These are phyloP conservation scores for Myxozyma geophila DNA, from an alignment of 805 yeast genomes.

Conservation along the genomic window DNA sequence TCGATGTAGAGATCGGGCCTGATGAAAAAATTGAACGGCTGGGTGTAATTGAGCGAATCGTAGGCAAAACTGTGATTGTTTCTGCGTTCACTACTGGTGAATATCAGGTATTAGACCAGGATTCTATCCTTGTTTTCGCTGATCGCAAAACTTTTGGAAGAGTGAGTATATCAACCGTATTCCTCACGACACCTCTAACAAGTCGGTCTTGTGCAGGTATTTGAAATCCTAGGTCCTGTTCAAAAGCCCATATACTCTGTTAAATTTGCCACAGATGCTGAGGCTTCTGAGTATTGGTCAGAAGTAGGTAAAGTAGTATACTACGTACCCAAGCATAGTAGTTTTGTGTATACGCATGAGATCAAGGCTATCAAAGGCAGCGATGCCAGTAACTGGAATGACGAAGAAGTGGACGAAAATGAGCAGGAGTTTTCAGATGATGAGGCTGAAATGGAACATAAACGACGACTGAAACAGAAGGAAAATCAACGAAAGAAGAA, in stretches of 20 bases:
- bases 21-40: conserved; percentile 69
- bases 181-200: not conserved
- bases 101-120: conserved; percentile 75
- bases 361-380: conserved; percentile 78
- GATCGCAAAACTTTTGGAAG: conserved; percentile 75
- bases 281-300: conserved; percentile 46
- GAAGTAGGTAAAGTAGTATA: conserved; percentile 63
- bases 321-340: conserved; percentile 80
- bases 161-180: conserved; percentile 49
- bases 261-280: conserved; percentile 59
- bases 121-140: conserved; percentile 73
- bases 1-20: conserved; percentile 61
- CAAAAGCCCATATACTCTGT: conserved; percentile 82
- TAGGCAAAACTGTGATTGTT: conserved; percentile 72
- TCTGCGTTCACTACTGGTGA: conserved; percentile 82
- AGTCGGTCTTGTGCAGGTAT: conserved; percentile 12
- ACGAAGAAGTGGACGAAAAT: conserved; percentile 89
- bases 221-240: conserved; percentile 86
- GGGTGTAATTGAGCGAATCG: conserved; percentile 70
- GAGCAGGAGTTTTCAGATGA: conserved; percentile 75
- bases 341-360: conserved; percentile 75
- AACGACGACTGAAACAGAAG: conserved; percentile 64
- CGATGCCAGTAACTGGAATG: conserved; percentile 93
- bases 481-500: conserved; percentile 51
- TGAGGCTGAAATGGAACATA: conserved; percentile 78